phyloP scores from a whole-genome alignment of 73 alveolate species.

The Uronychia setigera region DNA sequence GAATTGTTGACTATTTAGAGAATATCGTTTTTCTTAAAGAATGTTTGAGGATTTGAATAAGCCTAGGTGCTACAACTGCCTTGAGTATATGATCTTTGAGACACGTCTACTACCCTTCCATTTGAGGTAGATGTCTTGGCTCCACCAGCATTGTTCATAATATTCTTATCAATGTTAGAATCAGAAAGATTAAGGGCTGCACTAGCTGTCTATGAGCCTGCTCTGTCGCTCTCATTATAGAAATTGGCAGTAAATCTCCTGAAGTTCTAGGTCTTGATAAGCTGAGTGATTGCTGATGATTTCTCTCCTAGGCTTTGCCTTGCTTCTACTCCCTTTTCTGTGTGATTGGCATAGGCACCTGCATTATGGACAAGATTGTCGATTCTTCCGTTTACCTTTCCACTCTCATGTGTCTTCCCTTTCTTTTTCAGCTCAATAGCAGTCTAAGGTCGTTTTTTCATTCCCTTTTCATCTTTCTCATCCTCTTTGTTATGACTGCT shows the following conservation, averaged over 20 bases:
- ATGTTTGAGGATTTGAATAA: too few relatives aligned
- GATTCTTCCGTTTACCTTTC: not conserved
- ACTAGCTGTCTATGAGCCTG: not conserved
- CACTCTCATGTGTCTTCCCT: not conserved
- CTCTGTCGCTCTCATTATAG: not conserved
- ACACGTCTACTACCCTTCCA: not conserved
- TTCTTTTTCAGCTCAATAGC: not conserved
- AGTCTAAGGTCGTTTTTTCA: not conserved
- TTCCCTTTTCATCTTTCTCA: too few relatives aligned
- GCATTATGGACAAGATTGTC: not conserved
- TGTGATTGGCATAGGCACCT: not conserved
- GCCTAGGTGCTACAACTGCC: not conserved
- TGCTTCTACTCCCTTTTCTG: not conserved
- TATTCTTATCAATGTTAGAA: too few relatives aligned
- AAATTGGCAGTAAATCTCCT: not conserved
- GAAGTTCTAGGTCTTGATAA: not conserved
- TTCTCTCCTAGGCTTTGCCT: not conserved
- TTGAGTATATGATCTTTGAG: not conserved
- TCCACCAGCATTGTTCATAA: conserved; percentile 17
- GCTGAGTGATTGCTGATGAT: not conserved
- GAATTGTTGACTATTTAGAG: too few relatives aligned
- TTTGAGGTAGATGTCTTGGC: not conserved
- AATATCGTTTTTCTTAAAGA: too few relatives aligned
- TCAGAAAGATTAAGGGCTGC: not conserved
- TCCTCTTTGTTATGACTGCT: too few relatives aligned